phyloP scores from a whole-genome alignment of 1,139 yeast genomes.

The Nakaseomyces sp. region DNA sequence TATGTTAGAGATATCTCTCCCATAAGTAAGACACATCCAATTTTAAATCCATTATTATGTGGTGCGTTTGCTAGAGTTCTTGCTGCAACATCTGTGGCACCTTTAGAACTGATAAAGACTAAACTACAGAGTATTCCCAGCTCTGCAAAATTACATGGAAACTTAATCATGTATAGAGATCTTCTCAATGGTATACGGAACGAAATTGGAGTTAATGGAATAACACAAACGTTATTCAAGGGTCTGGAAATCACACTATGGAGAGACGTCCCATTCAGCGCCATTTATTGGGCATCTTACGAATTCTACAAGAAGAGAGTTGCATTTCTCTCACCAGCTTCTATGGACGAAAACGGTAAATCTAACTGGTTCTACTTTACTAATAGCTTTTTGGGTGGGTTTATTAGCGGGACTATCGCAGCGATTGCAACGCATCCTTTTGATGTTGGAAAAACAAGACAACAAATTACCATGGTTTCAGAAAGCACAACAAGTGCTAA shows the following conservation, averaged over 20 bases:
- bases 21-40: constrained; percentile 36
- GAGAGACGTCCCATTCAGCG: constrained; percentile 97
- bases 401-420: constrained; percentile 75
- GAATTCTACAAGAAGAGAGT: constrained; percentile 38
- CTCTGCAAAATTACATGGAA: constrained; percentile 30
- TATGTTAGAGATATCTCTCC: constrained; percentile 71
- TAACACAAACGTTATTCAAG: constrained; percentile 59
- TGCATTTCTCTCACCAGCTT: constrained; percentile 8
- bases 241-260: constrained; percentile 84
- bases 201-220: constrained; percentile 45
- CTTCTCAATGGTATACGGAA: constrained; percentile 48
- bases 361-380: constrained; percentile 51
- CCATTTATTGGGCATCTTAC: constrained; percentile 87
- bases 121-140: constrained; percentile 77
- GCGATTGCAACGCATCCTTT: constrained; percentile 88
- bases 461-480: constrained; percentile 49
- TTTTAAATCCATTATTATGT: constrained; percentile 69
- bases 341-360: constrained; percentile 11
- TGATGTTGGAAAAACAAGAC: constrained; percentile 92
- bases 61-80: constrained; percentile 78
- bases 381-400: constrained; percentile 77
- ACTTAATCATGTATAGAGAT: constrained; percentile 35
- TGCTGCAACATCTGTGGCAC: constrained; percentile 82
- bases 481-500: constrained; percentile 6
- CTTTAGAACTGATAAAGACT: constrained; percentile 80